These are phyloP conservation scores for Suillus subaureus DNA, from an alignment of 768 basidiomycete genomes.

Conservation along the genomic window DNA sequence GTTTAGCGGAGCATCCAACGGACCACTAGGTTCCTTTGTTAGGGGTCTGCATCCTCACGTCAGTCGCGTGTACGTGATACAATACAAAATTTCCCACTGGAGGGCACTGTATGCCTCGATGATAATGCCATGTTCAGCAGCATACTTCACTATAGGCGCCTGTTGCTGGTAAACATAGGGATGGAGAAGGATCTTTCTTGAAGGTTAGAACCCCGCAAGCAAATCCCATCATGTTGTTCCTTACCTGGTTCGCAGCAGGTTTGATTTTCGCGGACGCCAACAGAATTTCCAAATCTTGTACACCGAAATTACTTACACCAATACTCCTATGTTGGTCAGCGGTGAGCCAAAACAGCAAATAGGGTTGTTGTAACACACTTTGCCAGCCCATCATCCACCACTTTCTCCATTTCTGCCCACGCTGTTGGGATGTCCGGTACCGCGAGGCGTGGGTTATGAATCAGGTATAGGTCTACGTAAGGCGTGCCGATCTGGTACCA, in stretches of 20 bases:
- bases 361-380: slow-evolving; percentile 40
- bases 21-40: slow-evolving; percentile 59
- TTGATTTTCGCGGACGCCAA: slow-evolving; percentile 61
- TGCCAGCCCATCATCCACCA: slow-evolving; percentile 56
- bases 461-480: slow-evolving; percentile 73
- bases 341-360: neutral
- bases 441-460: slow-evolving; percentile 59
- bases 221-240: slow-evolving; percentile 3
- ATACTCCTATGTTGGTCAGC: slow-evolving; percentile 51
- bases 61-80: neutral
- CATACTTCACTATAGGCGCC: slow-evolving; percentile 58
- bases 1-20: slow-evolving; percentile 60
- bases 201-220: slow-evolving; percentile 4
- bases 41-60: slow-evolving; percentile 49
- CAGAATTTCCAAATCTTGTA: slow-evolving; percentile 54
- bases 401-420: slow-evolving; percentile 65
- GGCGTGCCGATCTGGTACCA: slow-evolving; percentile 55
- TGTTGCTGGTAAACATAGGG: slow-evolving; percentile 66
- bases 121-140: slow-evolving; percentile 57
- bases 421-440: slow-evolving; percentile 59
- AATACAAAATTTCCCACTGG: slow-evolving; percentile 41
- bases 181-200: slow-evolving; percentile 62
- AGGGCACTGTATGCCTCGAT: slow-evolving; percentile 76
- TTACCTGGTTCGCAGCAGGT: slow-evolving; percentile 70
- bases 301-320: slow-evolving; percentile 70